Base-by-base conservation (phyloP, 306 rosid genomes). In the Oemleria cerasiformis region DNA sequence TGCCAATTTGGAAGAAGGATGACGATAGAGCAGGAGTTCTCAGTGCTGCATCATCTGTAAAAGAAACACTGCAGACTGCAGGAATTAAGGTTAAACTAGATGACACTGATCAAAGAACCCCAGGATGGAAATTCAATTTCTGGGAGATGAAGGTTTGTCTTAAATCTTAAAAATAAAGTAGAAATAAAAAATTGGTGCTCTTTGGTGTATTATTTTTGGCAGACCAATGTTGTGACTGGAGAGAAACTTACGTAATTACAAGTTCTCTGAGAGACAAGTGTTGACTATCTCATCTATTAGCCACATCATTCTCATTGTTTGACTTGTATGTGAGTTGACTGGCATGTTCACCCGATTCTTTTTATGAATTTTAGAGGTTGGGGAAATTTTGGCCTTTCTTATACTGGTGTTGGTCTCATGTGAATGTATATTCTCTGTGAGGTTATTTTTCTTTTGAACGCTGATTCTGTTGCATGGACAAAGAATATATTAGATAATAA, bases 121-220 rank as follows among this genome's bases (percentile, higher is more conserved):
- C 97, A 9, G 98, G 98, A 57, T 94, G 99, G 99, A 94, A 94
- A 82, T 94, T 89, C 84, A 94, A 91, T 85, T 94, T 87, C 88
- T 94, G 97, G 99, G 99, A 94, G 84, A 94, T 94, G 97, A 91
- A 94, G 97, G 97, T 94, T 70, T 71, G 80, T 54, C 70, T 49
- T 68, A 65, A 25, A 63, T 70, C 64, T 65, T 76, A 30, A 60
- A 62, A 54, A 40, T 40, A 58, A 47, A 42, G 13, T 45, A 43
- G 43, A 30, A 30, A 30, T 30, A 30, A 30, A 30, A 47, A 56
- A 38, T 61, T 14, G 61, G 23, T 40, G 20, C 45, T 56, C 20
- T 55, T 23, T 67, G 68, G 48, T 19, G 4, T 81, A 56, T 67
- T 71, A 44, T 34, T 64, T 19, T 45, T 76, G 48, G 69, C 58